A percentile compares a stretch with the other conserved stretches of the same genome.
Conservation (phyloP, 2,329 filamentous ascomycete species). For the Exophiala calicioides region DNA sequence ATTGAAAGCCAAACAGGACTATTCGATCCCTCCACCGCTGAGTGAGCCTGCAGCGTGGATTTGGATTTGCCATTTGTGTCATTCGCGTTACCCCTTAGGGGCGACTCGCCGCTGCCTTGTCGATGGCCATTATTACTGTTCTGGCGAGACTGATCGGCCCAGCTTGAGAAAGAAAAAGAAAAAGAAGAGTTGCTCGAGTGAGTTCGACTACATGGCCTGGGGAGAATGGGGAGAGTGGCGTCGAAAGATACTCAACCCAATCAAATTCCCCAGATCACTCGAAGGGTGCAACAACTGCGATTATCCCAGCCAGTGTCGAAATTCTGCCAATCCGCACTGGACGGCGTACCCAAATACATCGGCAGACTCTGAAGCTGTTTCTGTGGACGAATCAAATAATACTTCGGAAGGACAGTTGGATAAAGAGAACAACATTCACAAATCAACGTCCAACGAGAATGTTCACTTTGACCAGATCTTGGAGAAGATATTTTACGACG, state of each 20-base stretch:
- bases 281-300: constrained; percentile 28
- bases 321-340: constrained; percentile 12
- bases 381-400: not conserved
- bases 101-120: constrained; percentile 55
- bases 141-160: constrained; percentile 37
- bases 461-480: constrained; percentile 21
- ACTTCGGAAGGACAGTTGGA: not conserved
- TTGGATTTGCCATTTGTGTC: constrained; percentile 57
- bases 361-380: not conserved
- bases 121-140: constrained; percentile 58
- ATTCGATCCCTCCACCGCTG: constrained; percentile 17
- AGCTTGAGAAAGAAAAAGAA: constrained; percentile 35
- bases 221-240: constrained; percentile 49
- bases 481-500: constrained; percentile 3
- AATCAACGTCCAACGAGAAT: constrained; percentile 14
- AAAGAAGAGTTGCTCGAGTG: constrained; percentile 48
- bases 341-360: not conserved
- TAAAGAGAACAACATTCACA: not conserved
- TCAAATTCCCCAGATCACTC: constrained; percentile 10
- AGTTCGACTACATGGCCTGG: constrained; percentile 58
- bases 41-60: constrained; percentile 42
- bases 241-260: constrained; percentile 16
- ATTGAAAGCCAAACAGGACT: not conserved
- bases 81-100: constrained; percentile 48
- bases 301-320: constrained; percentile 31